phyloP scores from a whole-genome alignment of 1,284 basidiomycete genomes.

The Gomphus bonarii region DNA sequence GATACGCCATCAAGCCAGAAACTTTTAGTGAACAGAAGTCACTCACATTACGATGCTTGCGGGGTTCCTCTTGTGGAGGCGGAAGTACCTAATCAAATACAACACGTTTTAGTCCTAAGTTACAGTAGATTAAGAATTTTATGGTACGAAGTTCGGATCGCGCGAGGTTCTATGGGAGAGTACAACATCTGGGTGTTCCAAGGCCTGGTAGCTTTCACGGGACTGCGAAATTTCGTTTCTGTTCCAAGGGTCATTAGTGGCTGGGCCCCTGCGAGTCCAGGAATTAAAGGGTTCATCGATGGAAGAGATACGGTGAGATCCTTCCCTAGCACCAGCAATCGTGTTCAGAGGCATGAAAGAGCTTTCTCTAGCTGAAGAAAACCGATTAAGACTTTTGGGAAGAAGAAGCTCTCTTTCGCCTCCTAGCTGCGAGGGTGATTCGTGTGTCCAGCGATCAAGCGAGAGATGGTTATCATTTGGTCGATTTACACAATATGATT shows the following conservation, averaged over 20 bases:
- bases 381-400: neutral
- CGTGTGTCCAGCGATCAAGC: neutral
- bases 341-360: neutral
- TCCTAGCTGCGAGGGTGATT: neutral
- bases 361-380: neutral
- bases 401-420: neutral
- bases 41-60: neutral
- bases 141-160: conserved; percentile 1
- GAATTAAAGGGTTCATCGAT: neutral
- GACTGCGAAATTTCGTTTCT: neutral
- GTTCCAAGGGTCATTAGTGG: neutral
- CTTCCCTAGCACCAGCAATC: neutral
- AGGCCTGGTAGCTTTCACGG: neutral
- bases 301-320: neutral
- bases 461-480: neutral
- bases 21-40: neutral
- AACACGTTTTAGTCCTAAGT: neutral
- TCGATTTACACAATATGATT: neutral
- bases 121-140: too few relatives aligned
- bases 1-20: neutral
- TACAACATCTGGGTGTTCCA: neutral
- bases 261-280: neutral
- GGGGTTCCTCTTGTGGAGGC: neutral
- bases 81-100: neutral
- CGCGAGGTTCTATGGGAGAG: neutral